These are phyloP conservation scores for Colletotrichum spaethianum DNA, from an alignment of 2,329 filamentous ascomycete species.

Conservation along the genomic window DNA sequence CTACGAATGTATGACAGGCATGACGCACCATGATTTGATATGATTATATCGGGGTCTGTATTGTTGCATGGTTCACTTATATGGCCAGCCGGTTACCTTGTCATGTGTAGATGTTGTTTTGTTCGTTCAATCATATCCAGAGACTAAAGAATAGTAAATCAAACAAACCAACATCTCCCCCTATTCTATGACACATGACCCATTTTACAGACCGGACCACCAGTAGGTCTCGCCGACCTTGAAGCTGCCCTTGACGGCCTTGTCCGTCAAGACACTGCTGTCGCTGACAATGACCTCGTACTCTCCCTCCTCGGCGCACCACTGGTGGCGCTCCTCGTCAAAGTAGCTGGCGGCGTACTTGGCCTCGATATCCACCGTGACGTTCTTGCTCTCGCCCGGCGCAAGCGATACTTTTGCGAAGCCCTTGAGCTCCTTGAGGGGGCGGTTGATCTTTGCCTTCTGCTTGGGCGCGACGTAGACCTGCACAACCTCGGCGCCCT, in stretches of 20 bases:
- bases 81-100: neutral
- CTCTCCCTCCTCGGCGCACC: conserved; percentile 75
- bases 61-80: neutral
- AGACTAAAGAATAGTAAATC: neutral
- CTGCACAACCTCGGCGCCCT: conserved; percentile 64
- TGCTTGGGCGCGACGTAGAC: conserved; percentile 65
- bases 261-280: conserved; percentile 66
- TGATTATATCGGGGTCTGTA: neutral
- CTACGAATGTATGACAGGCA: conserved; percentile 5
- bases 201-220: conserved; percentile 73
- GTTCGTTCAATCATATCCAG: conserved; percentile 21
- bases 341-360: conserved; percentile 80
- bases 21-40: neutral
- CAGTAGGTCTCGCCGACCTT: conserved; percentile 73
- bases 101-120: neutral
- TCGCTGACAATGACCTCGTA: conserved; percentile 75
- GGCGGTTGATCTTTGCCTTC: conserved; percentile 61
- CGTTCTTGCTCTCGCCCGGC: conserved; percentile 70
- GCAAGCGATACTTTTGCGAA: conserved; percentile 71
- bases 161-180: neutral
- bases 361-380: conserved; percentile 69
- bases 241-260: conserved; percentile 67
- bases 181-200: neutral
- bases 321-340: conserved; percentile 76
- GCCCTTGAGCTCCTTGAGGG: conserved; percentile 70